Conservation (phyloP, 2,329 filamentous ascomycete genomes). For the Arthroderma sp. region DNA sequence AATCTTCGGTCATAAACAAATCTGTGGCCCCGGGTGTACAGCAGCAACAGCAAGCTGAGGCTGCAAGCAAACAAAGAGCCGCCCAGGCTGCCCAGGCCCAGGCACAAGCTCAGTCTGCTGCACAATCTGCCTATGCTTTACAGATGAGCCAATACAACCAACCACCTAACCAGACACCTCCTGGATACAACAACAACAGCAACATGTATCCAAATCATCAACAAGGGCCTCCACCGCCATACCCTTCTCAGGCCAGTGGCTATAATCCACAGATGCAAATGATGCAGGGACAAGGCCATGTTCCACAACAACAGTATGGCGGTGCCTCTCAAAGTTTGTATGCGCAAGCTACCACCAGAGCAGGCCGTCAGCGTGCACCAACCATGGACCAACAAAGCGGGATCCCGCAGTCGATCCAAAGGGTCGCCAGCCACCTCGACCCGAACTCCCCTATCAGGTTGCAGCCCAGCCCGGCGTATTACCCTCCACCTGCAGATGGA, state of each 20-base stretch:
- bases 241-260: slow-evolving; percentile 56
- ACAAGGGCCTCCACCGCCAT: slow-evolving; percentile 66
- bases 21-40: slow-evolving; percentile 87
- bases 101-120: slow-evolving; percentile 46
- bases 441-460: slow-evolving; percentile 86
- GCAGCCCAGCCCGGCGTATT: slow-evolving; percentile 93
- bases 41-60: slow-evolving; percentile 90
- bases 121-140: slow-evolving; percentile 56
- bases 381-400: slow-evolving; percentile 94
- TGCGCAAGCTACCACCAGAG: slow-evolving; percentile 61
- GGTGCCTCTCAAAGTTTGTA: slow-evolving; percentile 59
- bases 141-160: slow-evolving; percentile 45
- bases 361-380: slow-evolving; percentile 74
- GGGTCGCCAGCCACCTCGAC: slow-evolving; percentile 90
- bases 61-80: slow-evolving; percentile 81
- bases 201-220: slow-evolving; percentile 61
- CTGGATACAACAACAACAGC: slow-evolving; percentile 60
- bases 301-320: slow-evolving; percentile 55
- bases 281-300: slow-evolving; percentile 48
- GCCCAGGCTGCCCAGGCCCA: slow-evolving; percentile 35
- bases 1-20: slow-evolving; percentile 69
- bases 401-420: slow-evolving; percentile 82
- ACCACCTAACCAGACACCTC: slow-evolving; percentile 38
- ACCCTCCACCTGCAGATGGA: slow-evolving; percentile 80
- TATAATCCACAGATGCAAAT: slow-evolving; percentile 64